These are phyloP conservation scores for Tolypocladium ovalisporum DNA, from an alignment of 2,329 filamentous ascomycete species.

Conservation along the genomic window DNA sequence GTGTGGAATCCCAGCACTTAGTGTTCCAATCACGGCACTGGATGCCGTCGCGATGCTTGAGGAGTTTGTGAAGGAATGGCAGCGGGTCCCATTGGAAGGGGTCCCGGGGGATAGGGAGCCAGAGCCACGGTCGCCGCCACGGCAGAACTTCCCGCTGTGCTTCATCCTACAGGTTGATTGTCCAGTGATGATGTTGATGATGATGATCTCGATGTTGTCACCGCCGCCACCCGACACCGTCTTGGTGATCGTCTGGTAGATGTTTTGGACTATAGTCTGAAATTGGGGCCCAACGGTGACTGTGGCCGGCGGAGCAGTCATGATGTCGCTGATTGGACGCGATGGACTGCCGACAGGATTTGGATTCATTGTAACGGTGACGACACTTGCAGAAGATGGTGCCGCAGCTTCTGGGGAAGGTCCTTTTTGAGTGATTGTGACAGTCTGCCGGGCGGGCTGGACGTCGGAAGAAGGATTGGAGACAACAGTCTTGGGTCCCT, in stretches of 20 bases:
- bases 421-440: constrained; percentile 4
- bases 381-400: not conserved
- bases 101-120: constrained; percentile 3
- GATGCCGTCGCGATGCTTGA: constrained; percentile 22
- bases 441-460: constrained; percentile 2
- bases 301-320: constrained; percentile 10
- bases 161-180: constrained; percentile 15
- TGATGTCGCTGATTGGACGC: constrained; percentile 1
- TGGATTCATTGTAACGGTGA: not conserved
- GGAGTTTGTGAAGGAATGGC: constrained; percentile 10
- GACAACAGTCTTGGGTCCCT: no score
- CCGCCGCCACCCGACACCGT: constrained; percentile 10
- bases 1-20: not conserved
- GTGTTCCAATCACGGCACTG: constrained; percentile 24
- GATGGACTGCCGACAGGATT: not conserved
- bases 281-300: constrained; percentile 9
- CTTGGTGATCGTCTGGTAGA: constrained; percentile 11
- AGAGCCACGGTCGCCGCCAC: not conserved
- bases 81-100: constrained; percentile 3
- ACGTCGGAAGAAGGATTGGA: not conserved
- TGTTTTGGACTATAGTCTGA: constrained; percentile 5
- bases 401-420: not conserved
- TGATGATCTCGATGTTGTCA: constrained; percentile 18
- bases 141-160: constrained; percentile 16
- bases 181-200: constrained; percentile 19